These are phyloP conservation scores for Populus hybrid DNA, from an alignment of 441 rosid genomes.

Conservation along the genomic window DNA sequence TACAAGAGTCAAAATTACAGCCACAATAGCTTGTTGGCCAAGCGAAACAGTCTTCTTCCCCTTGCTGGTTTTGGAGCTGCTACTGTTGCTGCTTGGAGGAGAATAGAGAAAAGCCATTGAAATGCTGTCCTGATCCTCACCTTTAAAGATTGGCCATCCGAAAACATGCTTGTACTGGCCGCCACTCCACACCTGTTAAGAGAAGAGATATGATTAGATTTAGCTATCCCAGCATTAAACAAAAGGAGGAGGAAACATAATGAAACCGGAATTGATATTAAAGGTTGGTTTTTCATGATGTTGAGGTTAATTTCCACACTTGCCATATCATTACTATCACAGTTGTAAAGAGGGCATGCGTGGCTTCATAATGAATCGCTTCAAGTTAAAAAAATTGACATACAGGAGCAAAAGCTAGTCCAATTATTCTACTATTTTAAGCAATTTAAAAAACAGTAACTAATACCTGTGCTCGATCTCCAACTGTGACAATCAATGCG, in stretches of 20 bases:
- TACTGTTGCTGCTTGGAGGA: constrained; percentile 22
- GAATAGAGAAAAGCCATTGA: constrained; percentile 69
- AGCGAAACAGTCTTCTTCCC: constrained; percentile 42
- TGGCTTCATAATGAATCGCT: background rate
- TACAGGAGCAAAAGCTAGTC: too few species aligned
- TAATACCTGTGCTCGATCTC: too few species aligned
- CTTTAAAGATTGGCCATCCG: constrained; percentile 59
- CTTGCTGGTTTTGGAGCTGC: background rate
- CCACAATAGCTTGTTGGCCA: constrained; percentile 49
- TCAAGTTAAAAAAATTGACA: too few species aligned
- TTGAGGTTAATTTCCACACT: background rate
- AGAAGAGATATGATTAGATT: background rate
- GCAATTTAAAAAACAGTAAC: background rate
- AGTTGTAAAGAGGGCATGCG: constrained; percentile 12
- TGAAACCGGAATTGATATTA: background rate
- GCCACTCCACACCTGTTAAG: constrained; percentile 40
- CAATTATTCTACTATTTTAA: too few species aligned
- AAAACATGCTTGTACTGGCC: constrained; percentile 72
- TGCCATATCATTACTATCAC: constrained; percentile 1
- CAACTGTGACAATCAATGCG: too few species aligned
- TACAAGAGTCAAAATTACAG: constrained; percentile 44
- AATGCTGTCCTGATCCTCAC: constrained; percentile 34
- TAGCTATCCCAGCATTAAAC: background rate
- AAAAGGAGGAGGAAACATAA: background rate
- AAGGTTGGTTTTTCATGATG: background rate